Evolutionary conservation across 164 flowering plant genomes (phyloP).

Genomic region (Stephania cephalantha): DNA sequence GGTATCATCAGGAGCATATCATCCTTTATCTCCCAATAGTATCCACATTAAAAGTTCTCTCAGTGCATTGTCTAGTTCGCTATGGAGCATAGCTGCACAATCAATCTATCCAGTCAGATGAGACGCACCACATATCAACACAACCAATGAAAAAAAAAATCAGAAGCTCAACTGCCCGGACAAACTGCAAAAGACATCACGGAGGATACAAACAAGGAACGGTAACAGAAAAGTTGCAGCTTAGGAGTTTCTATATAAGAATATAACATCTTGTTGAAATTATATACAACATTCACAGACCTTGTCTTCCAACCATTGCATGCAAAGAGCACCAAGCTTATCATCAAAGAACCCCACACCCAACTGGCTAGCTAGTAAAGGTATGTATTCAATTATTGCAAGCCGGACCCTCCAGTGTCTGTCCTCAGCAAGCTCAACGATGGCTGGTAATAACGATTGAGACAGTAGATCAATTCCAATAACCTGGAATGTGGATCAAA

Average conservation of each 20-base stretch:
- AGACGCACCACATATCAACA: not conserved
- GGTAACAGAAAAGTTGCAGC: not conserved
- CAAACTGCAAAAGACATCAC: not conserved
- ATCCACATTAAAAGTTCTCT: too few relatives aligned
- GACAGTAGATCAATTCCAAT: conserved; percentile 94
- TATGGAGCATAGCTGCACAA: not conserved
- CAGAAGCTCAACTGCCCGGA: not conserved
- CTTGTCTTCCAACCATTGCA: conserved; percentile 86
- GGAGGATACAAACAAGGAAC: not conserved
- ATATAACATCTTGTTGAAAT: not conserved
- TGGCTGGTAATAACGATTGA: conserved; percentile 86
- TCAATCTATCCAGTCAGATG: not conserved
- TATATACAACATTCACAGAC: conserved; percentile 22
- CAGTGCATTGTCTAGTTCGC: not conserved
- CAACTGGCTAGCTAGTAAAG: conserved; percentile 88
- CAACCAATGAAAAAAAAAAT: not conserved
- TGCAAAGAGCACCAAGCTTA: conserved; percentile 87
- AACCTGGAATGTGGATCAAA: conserved; percentile 45
- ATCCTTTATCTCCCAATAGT: too few relatives aligned
- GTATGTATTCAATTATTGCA: conserved; percentile 93
- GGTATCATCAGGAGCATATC: too few relatives aligned
- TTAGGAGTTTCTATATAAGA: not conserved
- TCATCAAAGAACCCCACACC: conserved; percentile 96
- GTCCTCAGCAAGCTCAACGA: conserved; percentile 98
- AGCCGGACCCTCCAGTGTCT: conserved; percentile 97